A percentile compares a stretch with the other conserved stretches of the same genome.
phyloP scores from a whole-genome alignment of 805 yeast species.

The Saturnispora hagleri region DNA sequence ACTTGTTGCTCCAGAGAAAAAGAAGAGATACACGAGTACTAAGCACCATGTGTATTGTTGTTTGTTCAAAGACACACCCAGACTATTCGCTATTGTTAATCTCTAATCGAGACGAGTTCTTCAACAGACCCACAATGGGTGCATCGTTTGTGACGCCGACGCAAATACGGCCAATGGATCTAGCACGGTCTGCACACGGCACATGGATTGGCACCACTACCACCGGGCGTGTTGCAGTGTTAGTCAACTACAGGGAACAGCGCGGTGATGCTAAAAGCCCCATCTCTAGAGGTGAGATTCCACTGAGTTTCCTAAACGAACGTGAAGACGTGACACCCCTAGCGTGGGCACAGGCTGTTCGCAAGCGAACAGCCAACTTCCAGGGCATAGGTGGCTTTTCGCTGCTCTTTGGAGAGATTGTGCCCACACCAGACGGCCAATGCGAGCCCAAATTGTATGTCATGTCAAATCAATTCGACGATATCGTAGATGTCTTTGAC shows the following conservation, averaged over 20 bases:
- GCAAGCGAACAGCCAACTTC: slow-evolving; percentile 22
- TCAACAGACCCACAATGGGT: slow-evolving; percentile 63
- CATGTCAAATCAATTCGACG: slow-evolving; percentile 40
- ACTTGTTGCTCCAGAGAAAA: no score
- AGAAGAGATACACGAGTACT: not conserved
- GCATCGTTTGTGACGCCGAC: slow-evolving; percentile 28
- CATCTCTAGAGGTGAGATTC: slow-evolving; percentile 39
- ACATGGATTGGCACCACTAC: slow-evolving; percentile 78
- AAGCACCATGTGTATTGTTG: slow-evolving; percentile 65
- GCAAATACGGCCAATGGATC: slow-evolving; percentile 63
- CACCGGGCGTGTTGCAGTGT: slow-evolving; percentile 53
- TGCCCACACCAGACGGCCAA: slow-evolving; percentile 22
- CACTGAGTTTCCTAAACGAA: slow-evolving; percentile 31
- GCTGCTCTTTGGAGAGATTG: slow-evolving; percentile 41
- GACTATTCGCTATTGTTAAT: slow-evolving; percentile 66
- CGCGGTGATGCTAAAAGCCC: slow-evolving; percentile 10
- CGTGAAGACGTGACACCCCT: slow-evolving; percentile 22
- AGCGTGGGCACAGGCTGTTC: slow-evolving; percentile 37
- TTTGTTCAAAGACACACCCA: slow-evolving; percentile 60
- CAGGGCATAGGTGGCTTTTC: slow-evolving; percentile 53
- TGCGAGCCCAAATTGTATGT: slow-evolving; percentile 30
- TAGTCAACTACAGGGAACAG: slow-evolving; percentile 65
- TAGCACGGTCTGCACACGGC: slow-evolving; percentile 67
- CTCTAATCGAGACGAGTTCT: slow-evolving; percentile 84
- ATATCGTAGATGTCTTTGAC: slow-evolving; percentile 11